Conservation (phyloP, 2,329 filamentous ascomycete genomes). For the Cucurbitaria berberidis region DNA sequence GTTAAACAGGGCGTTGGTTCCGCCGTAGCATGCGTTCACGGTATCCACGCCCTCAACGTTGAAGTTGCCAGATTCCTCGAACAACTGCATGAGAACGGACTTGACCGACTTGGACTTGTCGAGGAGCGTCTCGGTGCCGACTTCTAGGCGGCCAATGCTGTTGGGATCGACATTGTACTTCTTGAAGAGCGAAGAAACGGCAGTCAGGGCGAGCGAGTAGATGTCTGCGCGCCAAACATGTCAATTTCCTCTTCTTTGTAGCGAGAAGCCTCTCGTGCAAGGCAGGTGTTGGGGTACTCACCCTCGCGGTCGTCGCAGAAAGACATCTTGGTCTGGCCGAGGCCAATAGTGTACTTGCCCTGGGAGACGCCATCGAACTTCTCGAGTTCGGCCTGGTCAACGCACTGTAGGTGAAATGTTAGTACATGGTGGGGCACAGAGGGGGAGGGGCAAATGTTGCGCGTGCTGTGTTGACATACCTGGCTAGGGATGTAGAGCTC, state of each 20-base stretch:
- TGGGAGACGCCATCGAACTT: constrained; percentile 61
- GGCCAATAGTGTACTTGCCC: constrained; percentile 62
- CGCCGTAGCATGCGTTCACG: constrained; percentile 62
- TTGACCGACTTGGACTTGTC: constrained; percentile 64
- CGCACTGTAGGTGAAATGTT: constrained; percentile 50
- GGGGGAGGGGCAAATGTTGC: not conserved
- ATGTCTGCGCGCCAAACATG: constrained; percentile 50
- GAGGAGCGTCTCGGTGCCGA: constrained; percentile 61
- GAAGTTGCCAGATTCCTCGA: constrained; percentile 58
- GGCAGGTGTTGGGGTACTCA: constrained; percentile 28
- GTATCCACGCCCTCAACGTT: constrained; percentile 62
- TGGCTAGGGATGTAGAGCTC: constrained; percentile 62
- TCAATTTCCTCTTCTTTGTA: constrained; percentile 14
- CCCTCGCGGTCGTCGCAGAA: constrained; percentile 62
- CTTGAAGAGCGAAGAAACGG: constrained; percentile 58
- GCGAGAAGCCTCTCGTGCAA: not conserved
- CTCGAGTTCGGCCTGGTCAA: constrained; percentile 61
- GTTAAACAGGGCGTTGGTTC: constrained; percentile 62
- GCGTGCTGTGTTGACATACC: constrained; percentile 43
- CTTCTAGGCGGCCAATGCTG: constrained; percentile 59
- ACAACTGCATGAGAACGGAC: constrained; percentile 61
- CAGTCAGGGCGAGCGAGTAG: constrained; percentile 60
- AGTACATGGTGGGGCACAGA: constrained; percentile 14
- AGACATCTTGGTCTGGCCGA: constrained; percentile 62
- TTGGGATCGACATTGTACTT: constrained; percentile 61